Base-by-base conservation (phyloP, 2,329 filamentous ascomycete genomes). In the Fusarium sp. region DNA sequence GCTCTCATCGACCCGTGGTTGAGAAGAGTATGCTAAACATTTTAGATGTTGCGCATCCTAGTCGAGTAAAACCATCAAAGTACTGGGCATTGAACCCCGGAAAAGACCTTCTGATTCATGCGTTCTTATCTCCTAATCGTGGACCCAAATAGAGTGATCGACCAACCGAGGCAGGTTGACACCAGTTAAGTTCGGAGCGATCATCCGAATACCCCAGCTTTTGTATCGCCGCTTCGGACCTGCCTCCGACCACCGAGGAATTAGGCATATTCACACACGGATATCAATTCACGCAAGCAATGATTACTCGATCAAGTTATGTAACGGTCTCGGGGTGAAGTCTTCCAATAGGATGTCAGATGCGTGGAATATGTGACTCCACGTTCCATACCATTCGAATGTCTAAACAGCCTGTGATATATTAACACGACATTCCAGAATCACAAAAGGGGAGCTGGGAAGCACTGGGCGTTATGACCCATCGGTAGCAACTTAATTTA, bases 81-180 rank as follows among this genome's bases (percentile, higher is more conserved):
- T 30, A 7, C 46, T 50, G 16, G 11, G 64, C 28, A 28, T 11
- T 23, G 41, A 44, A 60, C 36, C 50, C 55, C 26, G 31, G 28
- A 44, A 28, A 56, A 44, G 42, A 31, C 18, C 26, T 10, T 36
- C 10, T n/a, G 12, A 30, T 37, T 42, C 15, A 30, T 37, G 23
- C 20, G 28, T 38, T 36, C 33, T 20, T 26, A 38, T 28, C 47
- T 50, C n/a, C 26, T n/a, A 11, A 28, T 13, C 31, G 23, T 28
- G 16, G 12, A 26, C 45, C 12, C 8, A 12, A 8, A 37, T 37
- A 28, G 12, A 47, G 20, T n/a, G 20, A 28, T 50, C 33, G 58
- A 72, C 56, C 51, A 72, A 66, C 75, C 75, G 75, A 75, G 72
- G 75, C 74, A 71, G 34, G 49, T 51, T n/a, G n/a, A 16, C 9